Conservation (phyloP, 1,139 yeast species). For the Candida dubliniensis region DNA sequence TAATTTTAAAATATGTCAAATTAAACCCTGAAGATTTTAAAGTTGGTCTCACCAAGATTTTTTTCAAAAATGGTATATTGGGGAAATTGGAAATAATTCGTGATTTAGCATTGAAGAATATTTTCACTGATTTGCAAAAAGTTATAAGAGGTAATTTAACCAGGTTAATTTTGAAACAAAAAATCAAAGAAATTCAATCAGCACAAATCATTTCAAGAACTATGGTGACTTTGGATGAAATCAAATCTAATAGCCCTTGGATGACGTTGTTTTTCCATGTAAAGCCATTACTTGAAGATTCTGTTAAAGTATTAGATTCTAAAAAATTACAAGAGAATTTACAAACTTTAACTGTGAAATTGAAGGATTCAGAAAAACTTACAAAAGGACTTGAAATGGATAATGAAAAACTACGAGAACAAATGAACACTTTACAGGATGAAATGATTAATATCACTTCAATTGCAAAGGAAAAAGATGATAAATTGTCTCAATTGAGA, state of each 20-base stretch:
- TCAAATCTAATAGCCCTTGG: conserved; percentile 71
- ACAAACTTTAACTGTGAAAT: conserved; percentile 34
- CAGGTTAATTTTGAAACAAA: conserved; percentile 51
- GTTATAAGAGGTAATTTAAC: conserved; percentile 61
- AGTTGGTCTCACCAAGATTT: conserved; percentile 82
- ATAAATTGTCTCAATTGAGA: conserved; percentile 24
- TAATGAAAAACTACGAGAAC: conserved; percentile 43
- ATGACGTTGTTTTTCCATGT: conserved; percentile 68
- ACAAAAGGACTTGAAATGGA: conserved; percentile 46
- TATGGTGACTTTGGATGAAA: conserved; percentile 52
- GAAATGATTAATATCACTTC: conserved; percentile 31
- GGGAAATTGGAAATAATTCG: conserved; percentile 82
- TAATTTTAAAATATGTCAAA: conserved; percentile 59
- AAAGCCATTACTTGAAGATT: conserved; percentile 75
- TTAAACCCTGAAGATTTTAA: conserved; percentile 69
- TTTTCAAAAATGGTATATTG: conserved; percentile 91
- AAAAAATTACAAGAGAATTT: conserved; percentile 55
- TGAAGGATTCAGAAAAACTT: conserved; percentile 44
- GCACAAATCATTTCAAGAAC: conserved; percentile 68
- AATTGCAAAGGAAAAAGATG: conserved; percentile 29
- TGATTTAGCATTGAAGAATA: conserved; percentile 58
- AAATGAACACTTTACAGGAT: conserved; percentile 53
- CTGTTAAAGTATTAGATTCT: conserved; percentile 56
- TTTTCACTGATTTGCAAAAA: conserved; percentile 68
- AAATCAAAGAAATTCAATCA: conserved; percentile 65